Conservation (phyloP, 345 rosid species). For the Erodium maritimum region DNA sequence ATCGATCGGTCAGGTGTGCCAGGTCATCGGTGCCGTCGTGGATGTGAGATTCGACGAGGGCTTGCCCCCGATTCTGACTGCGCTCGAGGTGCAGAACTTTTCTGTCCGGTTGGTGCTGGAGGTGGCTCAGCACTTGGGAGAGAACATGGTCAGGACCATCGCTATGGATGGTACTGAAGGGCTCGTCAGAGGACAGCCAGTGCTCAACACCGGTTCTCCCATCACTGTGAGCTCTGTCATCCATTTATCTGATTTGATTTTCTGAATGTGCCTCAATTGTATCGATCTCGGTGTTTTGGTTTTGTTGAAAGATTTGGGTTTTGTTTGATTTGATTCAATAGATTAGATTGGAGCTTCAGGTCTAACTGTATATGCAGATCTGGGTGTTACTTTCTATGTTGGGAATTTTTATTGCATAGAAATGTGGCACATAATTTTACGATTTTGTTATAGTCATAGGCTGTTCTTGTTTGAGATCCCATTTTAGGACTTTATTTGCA, state of each 20-base stretch:
- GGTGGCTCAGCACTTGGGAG: slow-evolving; percentile 97
- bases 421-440: too few relatives aligned
- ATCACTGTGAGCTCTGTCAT: slow-evolving; percentile 46
- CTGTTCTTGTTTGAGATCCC: too few relatives aligned
- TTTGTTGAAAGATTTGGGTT: neutral
- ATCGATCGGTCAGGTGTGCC: slow-evolving; percentile 82
- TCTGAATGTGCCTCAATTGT: neutral
- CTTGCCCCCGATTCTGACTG: slow-evolving; percentile 88
- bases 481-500: too few relatives aligned
- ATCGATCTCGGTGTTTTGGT: neutral
- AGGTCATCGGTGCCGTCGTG: slow-evolving; percentile 92
- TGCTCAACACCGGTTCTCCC: slow-evolving; percentile 87
- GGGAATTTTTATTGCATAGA: too few relatives aligned
- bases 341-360: neutral
- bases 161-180: slow-evolving; percentile 98
- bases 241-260: neutral
- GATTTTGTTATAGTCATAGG: neutral
- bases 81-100: slow-evolving; percentile 70
- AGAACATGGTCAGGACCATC: slow-evolving; percentile 68
- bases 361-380: neutral
- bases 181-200: slow-evolving; percentile 65
- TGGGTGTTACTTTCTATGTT: neutral
- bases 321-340: neutral
- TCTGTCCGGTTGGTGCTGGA: slow-evolving; percentile 77
- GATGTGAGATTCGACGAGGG: slow-evolving; percentile 90